Evolutionary conservation across 2,329 filamentous ascomycete genomes (phyloP).

Genomic region (Aspergillus unguis): DNA sequence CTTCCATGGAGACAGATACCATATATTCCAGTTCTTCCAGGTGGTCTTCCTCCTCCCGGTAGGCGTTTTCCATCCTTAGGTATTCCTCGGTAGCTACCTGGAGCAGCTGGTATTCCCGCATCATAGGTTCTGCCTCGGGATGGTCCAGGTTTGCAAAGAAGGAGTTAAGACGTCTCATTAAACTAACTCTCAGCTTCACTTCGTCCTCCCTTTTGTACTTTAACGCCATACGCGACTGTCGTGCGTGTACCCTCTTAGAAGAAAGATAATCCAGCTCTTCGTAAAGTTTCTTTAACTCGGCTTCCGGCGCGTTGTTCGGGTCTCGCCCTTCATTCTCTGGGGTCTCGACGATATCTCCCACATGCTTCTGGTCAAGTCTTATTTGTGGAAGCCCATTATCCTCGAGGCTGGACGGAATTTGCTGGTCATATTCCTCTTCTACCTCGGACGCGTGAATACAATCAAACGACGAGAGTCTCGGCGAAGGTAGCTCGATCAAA

Average conservation of each 20-base stretch:
- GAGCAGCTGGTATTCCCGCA: conserved; percentile 19
- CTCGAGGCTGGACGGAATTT: not conserved
- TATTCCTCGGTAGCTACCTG: conserved; percentile 22
- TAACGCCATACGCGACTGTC: conserved; percentile 23
- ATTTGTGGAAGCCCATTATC: not conserved
- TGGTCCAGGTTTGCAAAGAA: conserved; percentile 13
- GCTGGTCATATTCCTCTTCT: not conserved
- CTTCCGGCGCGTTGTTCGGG: not conserved
- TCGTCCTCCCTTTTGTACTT: conserved; percentile 27
- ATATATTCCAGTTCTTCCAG: conserved; percentile 25
- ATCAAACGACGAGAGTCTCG: not conserved
- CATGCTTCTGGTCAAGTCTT: not conserved
- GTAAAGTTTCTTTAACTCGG: conserved; percentile 4
- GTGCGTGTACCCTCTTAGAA: conserved; percentile 18
- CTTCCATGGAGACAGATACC: conserved; percentile 20
- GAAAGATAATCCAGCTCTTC: conserved; percentile 16
- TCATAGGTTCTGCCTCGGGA: conserved; percentile 3
- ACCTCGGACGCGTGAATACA: not conserved
- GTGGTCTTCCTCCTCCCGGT: conserved; percentile 25
- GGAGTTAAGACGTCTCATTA: conserved; percentile 24
- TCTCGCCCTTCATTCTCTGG: not conserved
- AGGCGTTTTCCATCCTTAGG: conserved; percentile 23
- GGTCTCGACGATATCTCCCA: not conserved
- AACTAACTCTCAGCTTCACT: conserved; percentile 14
- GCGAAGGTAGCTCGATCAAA: not conserved